Evolutionary conservation across 495 filamentous ascomycete species (phyloP).

Genomic region (Glutinoglossum americanum): DNA sequence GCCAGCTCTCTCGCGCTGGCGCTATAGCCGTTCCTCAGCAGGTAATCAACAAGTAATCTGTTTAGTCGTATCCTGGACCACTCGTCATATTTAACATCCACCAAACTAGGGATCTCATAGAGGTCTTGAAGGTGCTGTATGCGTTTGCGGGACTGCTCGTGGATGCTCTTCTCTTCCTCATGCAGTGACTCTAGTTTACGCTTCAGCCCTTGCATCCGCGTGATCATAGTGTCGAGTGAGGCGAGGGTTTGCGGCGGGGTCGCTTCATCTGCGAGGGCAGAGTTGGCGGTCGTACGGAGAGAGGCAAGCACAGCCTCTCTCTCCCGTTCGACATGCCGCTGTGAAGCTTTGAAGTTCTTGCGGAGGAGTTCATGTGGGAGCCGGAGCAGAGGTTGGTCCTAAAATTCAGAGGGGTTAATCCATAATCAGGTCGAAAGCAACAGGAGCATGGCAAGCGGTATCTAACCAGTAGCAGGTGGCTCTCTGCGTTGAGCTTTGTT

Average conservation of each 20-base stretch:
- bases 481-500: conserved; percentile 52
- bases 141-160: conserved; percentile 50
- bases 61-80: conserved; percentile 71
- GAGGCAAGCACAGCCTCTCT: conserved; percentile 42
- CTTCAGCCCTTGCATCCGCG: conserved; percentile 64
- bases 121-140: conserved; percentile 62
- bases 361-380: conserved; percentile 78
- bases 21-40: conserved; percentile 63
- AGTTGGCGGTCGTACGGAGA: conserved; percentile 47
- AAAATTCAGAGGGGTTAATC: neutral
- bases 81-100: conserved; percentile 81
- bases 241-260: conserved; percentile 47
- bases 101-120: conserved; percentile 56
- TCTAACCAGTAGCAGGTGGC: conserved; percentile 45
- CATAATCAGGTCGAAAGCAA: conserved; percentile 8
- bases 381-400: conserved; percentile 92
- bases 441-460: conserved; percentile 1
- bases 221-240: conserved; percentile 64
- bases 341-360: conserved; percentile 78
- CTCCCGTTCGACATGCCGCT: conserved; percentile 62
- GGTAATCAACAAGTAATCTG: conserved; percentile 72
- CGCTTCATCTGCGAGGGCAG: conserved; percentile 35
- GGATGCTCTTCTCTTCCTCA: conserved; percentile 53
- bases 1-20: conserved; percentile 58
- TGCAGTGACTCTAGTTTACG: conserved; percentile 60